A percentile compares a stretch with the other conserved stretches of the same genome.
Conservation (phyloP, 768 basidiomycete species). For the Rhizopogon salebrosus region DNA sequence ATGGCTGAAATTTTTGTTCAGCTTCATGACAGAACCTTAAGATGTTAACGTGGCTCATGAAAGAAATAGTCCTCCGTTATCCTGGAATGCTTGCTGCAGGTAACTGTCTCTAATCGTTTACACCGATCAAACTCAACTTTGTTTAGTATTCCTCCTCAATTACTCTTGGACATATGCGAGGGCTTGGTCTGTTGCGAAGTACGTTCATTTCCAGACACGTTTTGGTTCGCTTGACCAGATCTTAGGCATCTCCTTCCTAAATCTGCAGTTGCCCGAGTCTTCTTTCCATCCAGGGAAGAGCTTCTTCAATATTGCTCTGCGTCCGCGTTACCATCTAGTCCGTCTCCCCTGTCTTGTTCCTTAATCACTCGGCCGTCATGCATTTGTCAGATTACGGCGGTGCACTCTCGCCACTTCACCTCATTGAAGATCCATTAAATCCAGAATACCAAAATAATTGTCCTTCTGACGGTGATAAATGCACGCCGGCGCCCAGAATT, state of each 20-base stretch:
- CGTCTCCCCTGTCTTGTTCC: constrained; percentile 3
- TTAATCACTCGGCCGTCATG: neutral
- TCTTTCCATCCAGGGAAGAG: constrained; percentile 56
- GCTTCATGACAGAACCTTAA: constrained; percentile 45
- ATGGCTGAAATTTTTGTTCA: constrained; percentile 3
- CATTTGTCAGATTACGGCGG: constrained; percentile 61
- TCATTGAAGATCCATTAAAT: constrained; percentile 45
- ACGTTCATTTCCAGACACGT: constrained; percentile 18
- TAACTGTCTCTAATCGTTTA: constrained; percentile 16
- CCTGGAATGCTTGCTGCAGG: constrained; percentile 76
- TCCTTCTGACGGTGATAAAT: neutral
- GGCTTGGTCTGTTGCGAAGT: constrained; percentile 65
- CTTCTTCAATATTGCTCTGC: constrained; percentile 51
- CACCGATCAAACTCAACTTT: constrained; percentile 1
- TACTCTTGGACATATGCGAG: constrained; percentile 71
- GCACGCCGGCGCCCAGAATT: neutral
- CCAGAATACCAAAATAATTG: constrained; percentile 1
- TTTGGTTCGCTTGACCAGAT: constrained; percentile 3
- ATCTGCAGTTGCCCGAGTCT: constrained; percentile 54
- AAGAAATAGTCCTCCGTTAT: constrained; percentile 64
- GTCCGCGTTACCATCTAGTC: constrained; percentile 56
- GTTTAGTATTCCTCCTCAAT: constrained; percentile 65
- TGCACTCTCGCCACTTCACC: constrained; percentile 43
- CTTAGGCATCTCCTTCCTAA: constrained; percentile 60
- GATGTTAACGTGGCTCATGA: constrained; percentile 56